Evolutionary conservation across 306 rosid species (phyloP).

Genomic region (Inga leiocalycina): DNA sequence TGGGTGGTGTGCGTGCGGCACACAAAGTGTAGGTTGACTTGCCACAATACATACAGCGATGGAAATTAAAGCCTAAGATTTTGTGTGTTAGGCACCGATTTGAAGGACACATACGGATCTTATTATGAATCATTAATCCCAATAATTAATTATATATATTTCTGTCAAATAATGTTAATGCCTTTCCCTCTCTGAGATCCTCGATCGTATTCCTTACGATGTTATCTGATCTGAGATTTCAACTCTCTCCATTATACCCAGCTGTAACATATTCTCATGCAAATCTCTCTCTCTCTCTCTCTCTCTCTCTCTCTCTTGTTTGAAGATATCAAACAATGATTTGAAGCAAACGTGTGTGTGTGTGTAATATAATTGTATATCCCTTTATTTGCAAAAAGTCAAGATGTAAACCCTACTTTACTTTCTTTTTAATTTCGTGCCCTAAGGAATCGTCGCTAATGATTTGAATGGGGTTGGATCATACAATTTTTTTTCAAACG

Average conservation of each 20-base stretch:
- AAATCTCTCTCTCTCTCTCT: neutral
- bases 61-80: slow-evolving; percentile 2
- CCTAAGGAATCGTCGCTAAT: neutral
- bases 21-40: slow-evolving; percentile 36
- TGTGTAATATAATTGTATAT: neutral
- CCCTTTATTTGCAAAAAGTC: neutral
- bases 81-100: slow-evolving; percentile 43
- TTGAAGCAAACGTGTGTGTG: neutral
- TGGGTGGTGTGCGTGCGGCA: slow-evolving; percentile 25
- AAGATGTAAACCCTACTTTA: neutral
- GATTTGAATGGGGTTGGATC: neutral
- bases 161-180: neutral
- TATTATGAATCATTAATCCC: neutral
- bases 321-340: neutral
- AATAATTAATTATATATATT: neutral
- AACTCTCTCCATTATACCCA: neutral
- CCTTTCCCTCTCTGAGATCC: neutral
- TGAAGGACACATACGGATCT: slow-evolving; percentile 14
- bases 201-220: neutral
- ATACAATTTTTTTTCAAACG: neutral
- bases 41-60: neutral
- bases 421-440: neutral
- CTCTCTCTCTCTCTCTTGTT: neutral
- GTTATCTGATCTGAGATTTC: neutral
- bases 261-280: neutral